Base-by-base conservation (phyloP, 495 filamentous ascomycete species). In the Neurospora sp. region DNA sequence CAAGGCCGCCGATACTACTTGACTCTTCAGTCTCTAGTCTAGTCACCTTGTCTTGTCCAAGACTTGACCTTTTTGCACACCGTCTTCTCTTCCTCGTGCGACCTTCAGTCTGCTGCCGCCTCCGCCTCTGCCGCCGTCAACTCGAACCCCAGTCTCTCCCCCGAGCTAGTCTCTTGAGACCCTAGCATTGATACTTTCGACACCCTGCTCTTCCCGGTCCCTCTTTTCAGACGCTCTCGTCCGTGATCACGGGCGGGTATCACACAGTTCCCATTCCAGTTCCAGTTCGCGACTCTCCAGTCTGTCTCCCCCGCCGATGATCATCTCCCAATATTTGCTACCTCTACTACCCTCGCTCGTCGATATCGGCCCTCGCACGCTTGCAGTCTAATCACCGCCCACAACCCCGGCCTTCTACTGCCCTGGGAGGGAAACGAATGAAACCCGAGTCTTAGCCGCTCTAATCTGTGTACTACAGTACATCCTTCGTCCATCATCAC, bases 371-470 rank as follows among this genome's bases (percentile, higher is more conserved):
- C 53, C 1, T 35, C 14, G 53, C 22, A 66, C 53, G 12, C 27
- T 66, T 9, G 53, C 53, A 66, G 53, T 66, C 53, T 66, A 35
- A 66, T 66, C 53, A 66, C 53, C 27, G 27, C 0, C 22, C 18
- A 35, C 27, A 66, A 37, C 53, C 53, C 53, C 27, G 53, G 14
- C 6, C 31, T 66, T 37, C 31, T 31, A 35, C 53, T 37, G 53
- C 14, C 14, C 53, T 37, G 12, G 53, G 27, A 66, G 53, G 78
- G 73, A 80, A 78, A 81, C 82, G 81, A 83, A 84, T 82, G 78
- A 81, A 76, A 82, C 82, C 80, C 77, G 78, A 73, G 82, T 81
- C 80, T 76, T 85, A 84, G 77, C 83, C 81, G 82, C 81, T 80
- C 76, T 9, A 18, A 35, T 79, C 79, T 79, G 72, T 79, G 79